phyloP scores from a whole-genome alignment of 768 basidiomycete species.

The Tulasnella calospora region DNA sequence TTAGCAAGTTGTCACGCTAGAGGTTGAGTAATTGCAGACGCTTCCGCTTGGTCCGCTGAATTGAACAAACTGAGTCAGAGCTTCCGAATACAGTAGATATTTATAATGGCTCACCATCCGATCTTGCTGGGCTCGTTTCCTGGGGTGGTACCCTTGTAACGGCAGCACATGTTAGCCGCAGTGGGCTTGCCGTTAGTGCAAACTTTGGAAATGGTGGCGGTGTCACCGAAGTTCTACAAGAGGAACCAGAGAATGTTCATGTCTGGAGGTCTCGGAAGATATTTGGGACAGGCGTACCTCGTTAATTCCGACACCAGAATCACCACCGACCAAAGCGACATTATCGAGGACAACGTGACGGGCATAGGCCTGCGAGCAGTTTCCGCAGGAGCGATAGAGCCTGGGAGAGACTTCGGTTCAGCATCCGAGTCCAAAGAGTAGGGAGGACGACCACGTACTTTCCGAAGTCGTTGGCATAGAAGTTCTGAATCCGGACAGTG shows the following conservation, averaged over 20 bases:
- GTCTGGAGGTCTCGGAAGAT: not conserved
- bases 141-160: not conserved
- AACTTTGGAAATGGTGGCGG: not conserved
- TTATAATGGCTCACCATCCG: not conserved
- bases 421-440: not conserved
- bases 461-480: not conserved
- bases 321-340: not conserved
- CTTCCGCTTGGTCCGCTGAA: not conserved
- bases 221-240: not conserved
- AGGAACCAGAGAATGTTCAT: not conserved
- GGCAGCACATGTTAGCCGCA: constrained; percentile 3
- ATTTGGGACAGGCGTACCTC: not conserved
- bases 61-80: not conserved
- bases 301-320: not conserved
- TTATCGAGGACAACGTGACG: not conserved
- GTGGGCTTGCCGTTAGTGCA: constrained; percentile 3
- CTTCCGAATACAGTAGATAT: not conserved
- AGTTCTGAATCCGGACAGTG: not conserved
- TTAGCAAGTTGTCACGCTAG: not conserved
- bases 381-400: not conserved
- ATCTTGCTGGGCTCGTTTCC: not conserved
- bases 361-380: not conserved
- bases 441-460: not conserved
- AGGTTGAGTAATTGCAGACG: not conserved
- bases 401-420: not conserved